phyloP scores from a whole-genome alignment of 1,284 basidiomycete species.

The Ganoderma multipileum region DNA sequence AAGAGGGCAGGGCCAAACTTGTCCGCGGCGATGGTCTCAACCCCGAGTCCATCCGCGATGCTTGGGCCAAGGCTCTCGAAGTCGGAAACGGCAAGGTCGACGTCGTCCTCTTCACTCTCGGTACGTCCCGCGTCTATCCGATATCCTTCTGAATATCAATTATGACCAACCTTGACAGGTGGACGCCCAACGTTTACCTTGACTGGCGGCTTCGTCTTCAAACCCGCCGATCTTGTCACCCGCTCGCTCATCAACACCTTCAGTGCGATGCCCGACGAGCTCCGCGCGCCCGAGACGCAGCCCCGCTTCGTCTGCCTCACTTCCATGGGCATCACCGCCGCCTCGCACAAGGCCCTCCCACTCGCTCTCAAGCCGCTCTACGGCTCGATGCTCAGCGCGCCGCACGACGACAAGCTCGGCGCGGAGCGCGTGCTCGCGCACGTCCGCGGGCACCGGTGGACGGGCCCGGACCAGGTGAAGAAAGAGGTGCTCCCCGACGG shows the following conservation, averaged over 20 bases:
- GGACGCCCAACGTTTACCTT: slow-evolving; percentile 49
- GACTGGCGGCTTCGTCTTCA: slow-evolving; percentile 49
- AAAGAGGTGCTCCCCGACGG: slow-evolving; percentile 46
- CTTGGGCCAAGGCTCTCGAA: slow-evolving; percentile 51
- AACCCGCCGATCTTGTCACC: slow-evolving; percentile 58
- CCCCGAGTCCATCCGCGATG: slow-evolving; percentile 49
- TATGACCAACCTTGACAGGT: slow-evolving; percentile 38
- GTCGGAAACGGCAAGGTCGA: slow-evolving; percentile 45
- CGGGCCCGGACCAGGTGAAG: slow-evolving; percentile 44
- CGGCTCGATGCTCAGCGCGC: slow-evolving; percentile 44
- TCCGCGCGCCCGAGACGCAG: slow-evolving; percentile 35
- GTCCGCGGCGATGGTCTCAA: slow-evolving; percentile 60
- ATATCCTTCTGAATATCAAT: not conserved
- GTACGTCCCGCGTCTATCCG: slow-evolving; percentile 40
- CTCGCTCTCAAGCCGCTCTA: slow-evolving; percentile 56
- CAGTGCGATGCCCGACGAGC: slow-evolving; percentile 48
- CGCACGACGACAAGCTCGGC: slow-evolving; percentile 66
- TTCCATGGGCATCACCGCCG: slow-evolving; percentile 55
- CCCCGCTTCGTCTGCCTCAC: slow-evolving; percentile 61
- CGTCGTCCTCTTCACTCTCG: slow-evolving; percentile 57
- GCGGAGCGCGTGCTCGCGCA: slow-evolving; percentile 56
- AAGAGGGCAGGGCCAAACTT: slow-evolving; percentile 49
- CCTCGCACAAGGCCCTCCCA: slow-evolving; percentile 54
- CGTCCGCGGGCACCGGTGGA: slow-evolving; percentile 54
- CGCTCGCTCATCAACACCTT: slow-evolving; percentile 56